phyloP scores from a whole-genome alignment of 148 eudicot species.

The Rhododendron henanense region DNA sequence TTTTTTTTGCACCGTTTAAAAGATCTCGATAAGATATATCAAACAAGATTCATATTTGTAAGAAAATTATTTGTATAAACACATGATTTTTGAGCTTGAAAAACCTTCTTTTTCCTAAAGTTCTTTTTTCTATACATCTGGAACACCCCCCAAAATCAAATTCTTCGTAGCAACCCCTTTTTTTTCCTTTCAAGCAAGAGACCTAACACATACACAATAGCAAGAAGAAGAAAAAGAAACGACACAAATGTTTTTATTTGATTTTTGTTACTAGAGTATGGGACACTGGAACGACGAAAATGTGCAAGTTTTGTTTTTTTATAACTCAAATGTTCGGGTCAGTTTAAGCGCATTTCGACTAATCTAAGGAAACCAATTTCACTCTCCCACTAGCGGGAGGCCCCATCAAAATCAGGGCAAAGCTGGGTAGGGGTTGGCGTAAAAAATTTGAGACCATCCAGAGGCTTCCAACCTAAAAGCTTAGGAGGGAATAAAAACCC shows the following conservation, averaged over 20 bases:
- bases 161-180: not conserved
- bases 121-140: no score
- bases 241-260: not conserved
- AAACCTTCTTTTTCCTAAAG: no score
- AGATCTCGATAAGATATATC: no score
- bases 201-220: not conserved
- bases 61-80: no score
- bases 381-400: no score
- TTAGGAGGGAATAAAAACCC: no score
- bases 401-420: not conserved
- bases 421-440: rapidly evolving
- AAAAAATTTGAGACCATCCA: no score
- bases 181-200: not conserved
- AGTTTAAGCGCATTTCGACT: not conserved
- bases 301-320: not conserved
- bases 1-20: no score
- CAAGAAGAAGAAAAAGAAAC: not conserved
- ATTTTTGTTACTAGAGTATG: not conserved
- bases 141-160: not conserved
- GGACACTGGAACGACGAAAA: not conserved
- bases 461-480: no score
- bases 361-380: not conserved
- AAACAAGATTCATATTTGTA: no score
- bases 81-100: no score
- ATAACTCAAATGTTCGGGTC: not conserved